Base-by-base conservation (phyloP, 1,284 basidiomycete genomes). In the Anthracocystis panici-leucophaei region DNA sequence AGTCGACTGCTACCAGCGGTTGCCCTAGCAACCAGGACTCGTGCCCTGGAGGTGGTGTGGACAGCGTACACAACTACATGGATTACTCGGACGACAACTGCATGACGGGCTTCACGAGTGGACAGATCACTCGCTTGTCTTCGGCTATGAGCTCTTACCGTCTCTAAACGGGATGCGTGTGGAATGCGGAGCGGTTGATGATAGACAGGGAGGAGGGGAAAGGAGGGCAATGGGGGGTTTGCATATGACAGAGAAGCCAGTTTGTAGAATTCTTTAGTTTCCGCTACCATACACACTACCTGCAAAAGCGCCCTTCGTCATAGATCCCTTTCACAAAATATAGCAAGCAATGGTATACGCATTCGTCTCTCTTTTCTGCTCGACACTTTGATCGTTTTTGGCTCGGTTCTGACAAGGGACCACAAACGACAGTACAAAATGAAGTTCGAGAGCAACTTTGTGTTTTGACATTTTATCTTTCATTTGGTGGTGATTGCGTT, bases 1-100 rank as follows among this genome's bases (percentile, higher is more conserved):
- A 78, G 57, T 62, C 56, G 7, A 63, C 55, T 7, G 66, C 71
- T n/a, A 72, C 76, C 2, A 41, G 12, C 11, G 76, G 76, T 0
- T 78, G 76, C 60, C 76, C 76, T 2, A 2, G 61, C 7, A 20
- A n/a, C 29, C 60, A 64, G 53, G 76, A 78, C 62, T 62, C 72
- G 2, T 78, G 72, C 68, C 57, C 68, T 23, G 76, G 72, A 29
- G 76, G 72, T 18, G 76, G 76, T 0, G 14, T 23, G 10, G 72
- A 78, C 52, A 44, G 25, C 3, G 41, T 75, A 27, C 45, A 66
- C 57, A 75, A 73, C 51, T 74, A 51, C 68, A 62, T 79, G 61
- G 62, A 75, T 60, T 75, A 78, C 63, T 56, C 50, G 3, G 45
- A 55, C 23, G 77, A 79, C 58, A n/a, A 41, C 18, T 70, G 67